Percentiles rank a stretch among this genome's conserved stretches.
phyloP scores from a whole-genome alignment of 2,329 filamentous ascomycete species.

The Pestalotiopsis sp. region DNA sequence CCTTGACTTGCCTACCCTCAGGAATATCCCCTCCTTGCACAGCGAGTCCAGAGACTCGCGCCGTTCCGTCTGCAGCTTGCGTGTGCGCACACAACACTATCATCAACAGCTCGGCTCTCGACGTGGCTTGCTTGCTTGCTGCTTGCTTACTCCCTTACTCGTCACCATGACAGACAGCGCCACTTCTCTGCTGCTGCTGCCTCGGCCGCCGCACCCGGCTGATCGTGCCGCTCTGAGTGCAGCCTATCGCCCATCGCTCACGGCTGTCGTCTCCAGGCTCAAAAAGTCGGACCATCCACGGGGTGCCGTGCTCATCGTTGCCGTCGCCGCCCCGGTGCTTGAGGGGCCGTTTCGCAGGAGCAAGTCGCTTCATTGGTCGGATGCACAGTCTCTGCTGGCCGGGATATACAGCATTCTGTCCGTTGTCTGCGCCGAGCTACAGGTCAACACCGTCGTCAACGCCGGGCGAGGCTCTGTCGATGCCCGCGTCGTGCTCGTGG shows the following conservation, averaged over 20 bases:
- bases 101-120: too few relatives aligned
- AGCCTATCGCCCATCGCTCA: constrained; percentile 63
- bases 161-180: constrained; percentile 8
- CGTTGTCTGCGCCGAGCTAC: constrained; percentile 66
- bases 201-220: constrained; percentile 61
- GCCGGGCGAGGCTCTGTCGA: constrained; percentile 72
- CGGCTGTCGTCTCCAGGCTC: constrained; percentile 53
- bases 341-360: constrained; percentile 50
- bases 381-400: constrained; percentile 75
- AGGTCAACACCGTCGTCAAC: constrained; percentile 60
- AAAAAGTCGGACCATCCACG: constrained; percentile 35
- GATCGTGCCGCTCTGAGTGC: constrained; percentile 53
- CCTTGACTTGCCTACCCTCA: too few relatives aligned
- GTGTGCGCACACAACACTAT: too few relatives aligned
- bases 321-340: constrained; percentile 57
- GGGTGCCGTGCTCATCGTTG: constrained; percentile 14
- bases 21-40: too few relatives aligned
- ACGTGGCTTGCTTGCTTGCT: not conserved
- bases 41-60: too few relatives aligned
- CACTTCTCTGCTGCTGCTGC: constrained; percentile 65
- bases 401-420: constrained; percentile 79
- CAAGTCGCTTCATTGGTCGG: constrained; percentile 62
- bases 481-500: constrained; percentile 72
- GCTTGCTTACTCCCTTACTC: not conserved
- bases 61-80: too few relatives aligned